Percentiles rank a stretch among this genome's conserved stretches.
These are phyloP conservation scores for Gossypium gossypioides DNA, from an alignment of 441 rosid species.

Conservation along the genomic window DNA sequence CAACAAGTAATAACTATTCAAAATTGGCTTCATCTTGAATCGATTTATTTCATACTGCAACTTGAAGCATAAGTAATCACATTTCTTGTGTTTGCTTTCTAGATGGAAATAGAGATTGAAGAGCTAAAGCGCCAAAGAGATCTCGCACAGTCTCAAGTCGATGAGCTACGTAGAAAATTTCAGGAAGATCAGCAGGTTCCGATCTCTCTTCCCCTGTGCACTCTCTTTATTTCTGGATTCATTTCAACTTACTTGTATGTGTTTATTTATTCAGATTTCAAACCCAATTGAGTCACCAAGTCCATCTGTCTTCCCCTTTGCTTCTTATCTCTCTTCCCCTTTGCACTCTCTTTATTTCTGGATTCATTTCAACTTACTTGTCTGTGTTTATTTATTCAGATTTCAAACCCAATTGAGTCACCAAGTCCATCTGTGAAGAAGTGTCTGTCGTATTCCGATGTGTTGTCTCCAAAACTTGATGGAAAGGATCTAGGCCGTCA, in stretches of 20 bases:
- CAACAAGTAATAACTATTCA: slow-evolving; percentile 43
- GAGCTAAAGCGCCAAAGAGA: slow-evolving; percentile 82
- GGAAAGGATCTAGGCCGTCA: slow-evolving; percentile 36
- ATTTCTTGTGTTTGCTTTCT: slow-evolving; percentile 13
- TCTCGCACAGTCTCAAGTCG: slow-evolving; percentile 65
- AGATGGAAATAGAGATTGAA: slow-evolving; percentile 91
- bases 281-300: slow-evolving; percentile 45
- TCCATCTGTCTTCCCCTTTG: slow-evolving; percentile 27
- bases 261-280: slow-evolving; percentile 33
- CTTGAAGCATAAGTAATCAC: slow-evolving; percentile 8
- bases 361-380: too few relatives aligned
- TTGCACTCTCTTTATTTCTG: too few relatives aligned
- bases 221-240: background rate
- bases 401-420: slow-evolving; percentile 37
- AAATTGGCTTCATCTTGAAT: slow-evolving; percentile 1
- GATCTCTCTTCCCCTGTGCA: background rate
- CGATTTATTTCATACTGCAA: background rate
- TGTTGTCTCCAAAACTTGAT: slow-evolving; percentile 44
- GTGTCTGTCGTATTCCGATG: slow-evolving; percentile 75
- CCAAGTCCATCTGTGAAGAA: slow-evolving; percentile 63
- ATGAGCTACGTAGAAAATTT: slow-evolving; percentile 65
- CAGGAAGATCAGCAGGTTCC: slow-evolving; percentile 50
- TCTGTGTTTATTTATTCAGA: slow-evolving; percentile 26
- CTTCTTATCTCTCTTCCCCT: too few relatives aligned
- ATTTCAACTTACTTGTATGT: slow-evolving; percentile 10